Evolutionary conservation across 1,139 yeast species (phyloP).

Genomic region (Spathaspora sp.): DNA sequence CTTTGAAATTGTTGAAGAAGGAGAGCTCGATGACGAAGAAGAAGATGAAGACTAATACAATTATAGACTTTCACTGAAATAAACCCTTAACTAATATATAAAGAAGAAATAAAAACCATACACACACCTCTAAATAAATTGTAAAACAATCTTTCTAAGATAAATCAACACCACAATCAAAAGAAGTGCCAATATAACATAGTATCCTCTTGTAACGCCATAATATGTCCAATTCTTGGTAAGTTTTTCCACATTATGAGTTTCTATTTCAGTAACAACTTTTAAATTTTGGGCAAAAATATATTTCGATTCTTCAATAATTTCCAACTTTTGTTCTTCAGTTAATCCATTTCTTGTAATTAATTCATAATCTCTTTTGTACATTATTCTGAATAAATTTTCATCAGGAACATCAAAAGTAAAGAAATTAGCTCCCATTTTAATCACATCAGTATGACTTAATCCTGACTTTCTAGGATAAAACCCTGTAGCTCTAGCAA

Average conservation of each 20-base stretch:
- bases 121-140: conserved; percentile 8
- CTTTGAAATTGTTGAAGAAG: conserved; percentile 7
- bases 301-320: conserved; percentile 66
- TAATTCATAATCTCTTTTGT: conserved; percentile 76
- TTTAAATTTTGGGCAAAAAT: conserved; percentile 63
- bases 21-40: conserved; percentile 9
- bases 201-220: conserved; percentile 49
- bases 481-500: conserved; percentile 66
- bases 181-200: conserved; percentile 30
- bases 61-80: neutral
- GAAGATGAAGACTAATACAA: neutral
- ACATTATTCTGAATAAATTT: conserved; percentile 58
- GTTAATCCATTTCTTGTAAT: conserved; percentile 67
- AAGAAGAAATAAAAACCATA: conserved; percentile 1
- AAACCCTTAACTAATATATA: neutral
- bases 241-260: conserved; percentile 57
- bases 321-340: conserved; percentile 67
- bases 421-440: conserved; percentile 69
- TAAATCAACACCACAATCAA: conserved; percentile 26
- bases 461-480: conserved; percentile 73
- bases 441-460: conserved; percentile 59
- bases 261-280: conserved; percentile 65
- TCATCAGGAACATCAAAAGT: conserved; percentile 71
- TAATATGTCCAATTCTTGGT: conserved; percentile 58
- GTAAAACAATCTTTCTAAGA: conserved; percentile 24